Conservation (phyloP, 1,284 basidiomycete genomes). For the Tetrapyrgos nigripes region DNA sequence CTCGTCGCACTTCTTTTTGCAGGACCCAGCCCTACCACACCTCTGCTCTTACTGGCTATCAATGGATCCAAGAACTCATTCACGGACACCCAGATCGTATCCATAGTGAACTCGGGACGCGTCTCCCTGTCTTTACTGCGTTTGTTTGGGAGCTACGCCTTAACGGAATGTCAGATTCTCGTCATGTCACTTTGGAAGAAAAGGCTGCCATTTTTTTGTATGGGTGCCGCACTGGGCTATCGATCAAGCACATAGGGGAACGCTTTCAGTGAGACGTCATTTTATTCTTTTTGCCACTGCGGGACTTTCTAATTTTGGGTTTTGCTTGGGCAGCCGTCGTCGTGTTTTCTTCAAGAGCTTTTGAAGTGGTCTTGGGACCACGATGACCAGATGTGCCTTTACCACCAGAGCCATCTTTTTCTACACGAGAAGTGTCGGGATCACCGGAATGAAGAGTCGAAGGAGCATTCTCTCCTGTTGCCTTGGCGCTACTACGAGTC, state of each 20-base stretch:
- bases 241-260: slow-evolving; percentile 35
- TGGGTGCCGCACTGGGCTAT: slow-evolving; percentile 34
- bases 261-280: too few relatives aligned
- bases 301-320: too few relatives aligned
- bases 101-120: slow-evolving; percentile 27
- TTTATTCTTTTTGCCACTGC: too few relatives aligned
- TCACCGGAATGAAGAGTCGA: too few relatives aligned
- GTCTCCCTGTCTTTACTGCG: slow-evolving; percentile 29
- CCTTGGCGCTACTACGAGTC: too few relatives aligned
- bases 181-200: slow-evolving; percentile 26
- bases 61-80: slow-evolving; percentile 36
- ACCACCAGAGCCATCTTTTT: too few relatives aligned
- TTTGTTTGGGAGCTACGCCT: slow-evolving; percentile 23
- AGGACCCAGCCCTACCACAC: background rate
- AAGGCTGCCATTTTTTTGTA: slow-evolving; percentile 42
- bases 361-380: too few relatives aligned
- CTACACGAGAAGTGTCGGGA: too few relatives aligned
- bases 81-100: slow-evolving; percentile 34
- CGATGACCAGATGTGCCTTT: too few relatives aligned
- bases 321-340: too few relatives aligned
- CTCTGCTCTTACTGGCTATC: slow-evolving; percentile 25
- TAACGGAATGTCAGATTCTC: slow-evolving; percentile 6
- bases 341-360: too few relatives aligned
- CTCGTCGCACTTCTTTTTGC: background rate
- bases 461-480: too few relatives aligned